Base-by-base conservation (phyloP, 108 stramenopile species). In the Pseudonitzschia pungens region DNA sequence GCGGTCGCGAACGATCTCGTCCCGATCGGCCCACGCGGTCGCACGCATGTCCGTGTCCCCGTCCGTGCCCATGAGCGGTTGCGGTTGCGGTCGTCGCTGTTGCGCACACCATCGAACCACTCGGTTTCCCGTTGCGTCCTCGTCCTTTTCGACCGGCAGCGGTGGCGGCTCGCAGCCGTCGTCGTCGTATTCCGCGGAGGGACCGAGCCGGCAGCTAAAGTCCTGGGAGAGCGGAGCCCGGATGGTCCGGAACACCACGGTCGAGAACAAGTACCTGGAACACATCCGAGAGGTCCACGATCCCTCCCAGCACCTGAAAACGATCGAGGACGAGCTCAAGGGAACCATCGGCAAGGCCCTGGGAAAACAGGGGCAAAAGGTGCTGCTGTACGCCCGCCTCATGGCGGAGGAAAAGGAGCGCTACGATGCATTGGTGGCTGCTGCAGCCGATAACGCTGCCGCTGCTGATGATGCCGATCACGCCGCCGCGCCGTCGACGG, bases 251-350 rank as follows among this genome's bases (percentile, higher is more conserved):
- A 89, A 90, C 66, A 80, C 86, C 1, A 83, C 84, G 42, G 62
- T 70, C 18, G 75, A 75, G 31, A 89, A 91, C 59, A 59, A 76
- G 45, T 91, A 94, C 65, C 60, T 91, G 36, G 90, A 94, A 32
- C 77, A 77, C 57, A 91, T 90, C 70, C 84, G 92, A 18, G 75
- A 77, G 14, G 69, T 63, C 11, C 81, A 82, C 36, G 93, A 94
- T 79, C 90, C 93, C 0, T 71, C 82, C 27, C 57, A 86, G 70
- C 93, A 94, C 40, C 21, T 94, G 16, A 90, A 92, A 66, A 87
- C 89, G 28, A 84, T 94, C 20, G 93, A 91, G 70, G 90, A 92
- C 68, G 93, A 94, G 67, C 69, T 94, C 9, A 86, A 87, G 45
- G 84, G 80, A 28, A 88, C 89, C 0, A 94, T 94, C 12, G 90